Conservation (phyloP, 148 eudicot genomes). For the Polygonum maritimum region DNA sequence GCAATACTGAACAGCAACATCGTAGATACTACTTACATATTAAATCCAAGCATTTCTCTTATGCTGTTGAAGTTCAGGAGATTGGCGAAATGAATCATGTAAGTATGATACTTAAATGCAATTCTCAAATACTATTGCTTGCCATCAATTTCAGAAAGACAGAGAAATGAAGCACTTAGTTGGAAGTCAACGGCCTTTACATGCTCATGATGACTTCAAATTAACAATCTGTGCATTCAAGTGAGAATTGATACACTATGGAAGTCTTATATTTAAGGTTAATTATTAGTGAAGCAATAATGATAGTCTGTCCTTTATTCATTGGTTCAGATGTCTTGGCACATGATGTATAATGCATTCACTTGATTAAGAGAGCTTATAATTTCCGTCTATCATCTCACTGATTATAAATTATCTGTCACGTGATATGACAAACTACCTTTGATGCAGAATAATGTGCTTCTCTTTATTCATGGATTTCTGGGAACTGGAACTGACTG, state of each 20-base stretch:
- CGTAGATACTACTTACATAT: constrained; percentile 36
- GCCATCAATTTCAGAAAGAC: neutral
- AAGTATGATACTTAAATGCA: constrained; percentile 20
- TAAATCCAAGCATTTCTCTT: constrained; percentile 30
- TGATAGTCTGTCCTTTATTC: neutral
- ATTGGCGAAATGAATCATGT: constrained; percentile 51
- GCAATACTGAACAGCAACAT: constrained; percentile 20
- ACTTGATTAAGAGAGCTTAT: no score
- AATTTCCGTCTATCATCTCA: no score
- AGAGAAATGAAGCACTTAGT: neutral
- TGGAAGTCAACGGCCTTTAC: neutral
- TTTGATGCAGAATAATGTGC: constrained; percentile 48
- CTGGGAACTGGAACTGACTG: constrained; percentile 82
- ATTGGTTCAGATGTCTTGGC: neutral
- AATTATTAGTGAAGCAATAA: neutral
- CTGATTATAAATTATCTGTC: no score
- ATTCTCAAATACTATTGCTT: constrained; percentile 2
- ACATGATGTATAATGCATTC: neutral
- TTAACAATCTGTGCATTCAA: neutral
- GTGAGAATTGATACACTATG: neutral
- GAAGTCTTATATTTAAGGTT: neutral
- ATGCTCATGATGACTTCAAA: neutral
- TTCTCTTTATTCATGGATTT: constrained; percentile 95
- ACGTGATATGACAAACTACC: neutral
- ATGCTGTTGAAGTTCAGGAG: constrained; percentile 54